A percentile compares a stretch with the other conserved stretches of the same genome.
Evolutionary conservation across 306 rosid genomes (phyloP).

Genomic region (Cucumis cinereus): DNA sequence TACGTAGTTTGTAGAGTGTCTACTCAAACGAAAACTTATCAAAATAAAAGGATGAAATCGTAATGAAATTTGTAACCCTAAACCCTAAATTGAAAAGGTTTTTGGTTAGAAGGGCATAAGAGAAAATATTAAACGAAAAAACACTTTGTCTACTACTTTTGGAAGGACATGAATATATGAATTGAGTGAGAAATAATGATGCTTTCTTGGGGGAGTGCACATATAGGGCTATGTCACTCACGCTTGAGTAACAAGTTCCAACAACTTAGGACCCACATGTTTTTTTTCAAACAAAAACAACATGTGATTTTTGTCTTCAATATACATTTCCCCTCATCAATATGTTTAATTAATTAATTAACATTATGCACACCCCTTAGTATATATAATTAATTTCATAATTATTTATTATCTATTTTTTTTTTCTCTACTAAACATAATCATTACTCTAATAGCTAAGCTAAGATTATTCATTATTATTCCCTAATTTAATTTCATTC

Average conservation of each 20-base stretch:
- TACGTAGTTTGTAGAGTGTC: too few relatives aligned
- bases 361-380: background rate
- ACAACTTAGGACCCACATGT: slow-evolving; percentile 8
- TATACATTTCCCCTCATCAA: background rate
- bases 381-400: background rate
- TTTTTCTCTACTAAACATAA: background rate
- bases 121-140: background rate
- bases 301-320: slow-evolving; percentile 4
- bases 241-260: slow-evolving; percentile 8
- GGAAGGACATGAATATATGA: background rate
- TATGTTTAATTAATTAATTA: background rate
- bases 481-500: background rate
- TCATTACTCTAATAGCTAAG: background rate
- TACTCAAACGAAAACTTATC: too few relatives aligned
- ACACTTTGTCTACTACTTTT: slow-evolving; percentile 1
- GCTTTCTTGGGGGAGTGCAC: background rate
- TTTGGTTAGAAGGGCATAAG: background rate
- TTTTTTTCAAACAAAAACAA: background rate
- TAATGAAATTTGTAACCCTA: too few relatives aligned
- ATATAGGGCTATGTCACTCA: background rate
- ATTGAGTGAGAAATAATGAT: background rate
- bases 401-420: too few relatives aligned
- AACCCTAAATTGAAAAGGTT: too few relatives aligned
- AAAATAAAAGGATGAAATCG: too few relatives aligned
- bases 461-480: background rate